Evolutionary conservation across 208 protist genomes (phyloP), one percentile per base, ranked within the genome.

Genomic region (Angomonas deanei): DNA sequence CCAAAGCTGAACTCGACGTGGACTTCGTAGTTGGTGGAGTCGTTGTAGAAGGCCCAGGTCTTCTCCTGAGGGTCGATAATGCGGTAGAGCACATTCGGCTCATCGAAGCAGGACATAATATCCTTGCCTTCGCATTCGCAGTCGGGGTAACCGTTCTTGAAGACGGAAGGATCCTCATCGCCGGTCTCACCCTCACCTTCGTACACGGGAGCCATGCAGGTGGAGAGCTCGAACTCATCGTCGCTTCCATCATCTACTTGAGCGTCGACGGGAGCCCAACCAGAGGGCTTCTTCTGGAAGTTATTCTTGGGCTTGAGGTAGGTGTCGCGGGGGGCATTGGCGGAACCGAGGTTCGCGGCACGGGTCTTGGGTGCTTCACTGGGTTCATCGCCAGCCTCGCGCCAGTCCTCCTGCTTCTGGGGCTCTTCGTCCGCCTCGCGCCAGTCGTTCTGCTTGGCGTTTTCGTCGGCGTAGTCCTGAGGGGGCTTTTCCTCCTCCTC

Each of bases 21-120:
- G 79, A 92, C 83, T 50, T 92, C 79, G 57, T 89, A 89, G 24
- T 73, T 61, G 24, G 63, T 49, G 24, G 61, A 89, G 72, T 92
- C 85, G 66, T 92, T 92, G 72, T 92, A 92, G 55, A 92, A 89
- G 53, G 79, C 70, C 82, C 85, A 92, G 11, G 73, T 82, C 63
- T 85, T 87, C 53, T 78, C 68, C 55, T 83, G 62, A 28, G 53
- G 64, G 64, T 89, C 76, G n/a, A 78, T 66, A 66, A 92, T 85
- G 30, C 81, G 85, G 68, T 87, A 92, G 47, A 92, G 68, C 39
- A 92, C 50, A 68, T 87, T 84, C 15, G 76, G 67, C 57, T 89
- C 85, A 39, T 89, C 74, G 68, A 92, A 92, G 70, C 85, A 92
- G 26, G 78, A 85, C 57, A 80, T 73, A 46, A 79, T 70, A 52